These are phyloP conservation scores for Dionaea muscipula DNA, from an alignment of 179 eudicot genomes.

Conservation along the genomic window DNA sequence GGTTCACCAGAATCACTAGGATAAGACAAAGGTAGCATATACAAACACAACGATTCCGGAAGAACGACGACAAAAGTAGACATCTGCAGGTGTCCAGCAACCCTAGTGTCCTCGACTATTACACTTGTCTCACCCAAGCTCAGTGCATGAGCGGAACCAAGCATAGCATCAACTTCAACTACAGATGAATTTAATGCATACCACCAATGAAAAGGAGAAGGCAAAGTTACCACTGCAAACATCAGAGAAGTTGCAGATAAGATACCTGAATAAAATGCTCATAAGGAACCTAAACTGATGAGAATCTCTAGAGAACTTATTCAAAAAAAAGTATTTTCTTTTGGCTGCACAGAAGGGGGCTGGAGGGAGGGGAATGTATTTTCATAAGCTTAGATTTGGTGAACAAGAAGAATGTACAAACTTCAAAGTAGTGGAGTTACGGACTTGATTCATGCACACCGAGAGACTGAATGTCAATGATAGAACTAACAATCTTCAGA, in stretches of 20 bases:
- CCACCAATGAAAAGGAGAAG: conserved; percentile 80
- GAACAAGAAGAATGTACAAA: no score
- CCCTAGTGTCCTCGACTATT: conserved; percentile 72
- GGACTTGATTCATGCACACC: no score
- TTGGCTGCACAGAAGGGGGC: no score
- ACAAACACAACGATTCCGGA: conserved; percentile 50
- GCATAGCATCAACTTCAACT: conserved; percentile 42
- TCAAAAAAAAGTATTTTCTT: no score
- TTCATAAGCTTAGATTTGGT: no score
- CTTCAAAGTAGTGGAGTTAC: no score
- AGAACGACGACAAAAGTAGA: conserved; percentile 72
- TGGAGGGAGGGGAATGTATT: no score
- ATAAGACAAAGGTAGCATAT: conserved; percentile 46
- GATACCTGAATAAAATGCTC: not conserved
- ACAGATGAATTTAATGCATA: conserved; percentile 53
- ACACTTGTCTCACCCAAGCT: conserved; percentile 58
- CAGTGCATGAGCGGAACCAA: conserved; percentile 46
- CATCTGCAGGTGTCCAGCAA: conserved; percentile 63
- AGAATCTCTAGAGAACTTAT: no score
- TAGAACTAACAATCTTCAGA: no score
- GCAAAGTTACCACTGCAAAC: conserved; percentile 54
- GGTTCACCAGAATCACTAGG: conserved; percentile 52
- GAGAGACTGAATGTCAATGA: no score
- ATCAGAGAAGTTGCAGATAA: not conserved
- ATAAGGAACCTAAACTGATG: not conserved